A percentile compares a stretch with the other conserved stretches of the same genome.
phyloP scores from a whole-genome alignment of 1,284 basidiomycete species.

The Anthracocystis walkeri region DNA sequence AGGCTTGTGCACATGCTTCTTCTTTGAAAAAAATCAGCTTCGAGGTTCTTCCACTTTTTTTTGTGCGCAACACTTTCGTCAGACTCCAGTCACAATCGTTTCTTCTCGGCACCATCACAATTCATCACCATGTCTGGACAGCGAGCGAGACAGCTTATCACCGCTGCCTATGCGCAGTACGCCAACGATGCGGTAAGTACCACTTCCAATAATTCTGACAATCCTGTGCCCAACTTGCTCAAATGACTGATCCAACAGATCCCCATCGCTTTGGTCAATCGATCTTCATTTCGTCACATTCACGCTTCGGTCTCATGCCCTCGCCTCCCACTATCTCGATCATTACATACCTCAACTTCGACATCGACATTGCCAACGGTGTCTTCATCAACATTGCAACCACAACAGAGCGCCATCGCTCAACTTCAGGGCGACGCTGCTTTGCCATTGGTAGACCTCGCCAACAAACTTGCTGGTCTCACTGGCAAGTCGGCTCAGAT shows the following conservation, averaged over 20 bases:
- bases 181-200: constrained; percentile 51
- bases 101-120: constrained; percentile 8
- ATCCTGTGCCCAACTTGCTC: constrained; percentile 26
- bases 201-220: background rate
- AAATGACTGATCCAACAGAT: constrained; percentile 46
- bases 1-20: background rate
- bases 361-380: background rate
- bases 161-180: constrained; percentile 53
- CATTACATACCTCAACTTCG: background rate
- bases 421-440: constrained; percentile 46
- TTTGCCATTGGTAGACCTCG: constrained; percentile 42
- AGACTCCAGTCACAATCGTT: background rate
- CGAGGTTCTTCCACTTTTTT: constrained; percentile 6
- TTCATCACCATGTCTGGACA: constrained; percentile 41
- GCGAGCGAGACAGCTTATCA: constrained; percentile 51
- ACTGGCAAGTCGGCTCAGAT: constrained; percentile 47
- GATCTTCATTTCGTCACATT: constrained; percentile 7
- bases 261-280: constrained; percentile 26
- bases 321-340: constrained; percentile 4
- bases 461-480: constrained; percentile 42
- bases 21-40: background rate
- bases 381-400: constrained; percentile 4
- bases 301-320: background rate
- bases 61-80: background rate
- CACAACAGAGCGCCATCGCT: constrained; percentile 47